These are phyloP conservation scores for Dunaliella primolecta DNA, from an alignment of 139 green algal species.

Conservation along the genomic window DNA sequence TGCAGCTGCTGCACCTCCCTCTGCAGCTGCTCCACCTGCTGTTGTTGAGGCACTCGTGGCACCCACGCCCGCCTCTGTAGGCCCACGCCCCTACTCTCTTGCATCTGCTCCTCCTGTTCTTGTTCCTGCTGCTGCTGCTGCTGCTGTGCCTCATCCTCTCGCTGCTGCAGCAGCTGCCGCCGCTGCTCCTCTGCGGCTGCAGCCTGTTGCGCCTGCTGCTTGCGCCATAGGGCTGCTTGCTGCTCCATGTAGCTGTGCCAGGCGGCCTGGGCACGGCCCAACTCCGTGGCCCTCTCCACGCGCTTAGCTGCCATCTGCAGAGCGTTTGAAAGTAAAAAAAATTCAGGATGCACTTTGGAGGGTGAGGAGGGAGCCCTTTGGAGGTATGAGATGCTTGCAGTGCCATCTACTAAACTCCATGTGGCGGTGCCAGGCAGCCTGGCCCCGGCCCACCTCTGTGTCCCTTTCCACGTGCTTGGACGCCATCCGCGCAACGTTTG, in stretches of 20 bases:
- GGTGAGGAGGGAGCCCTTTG: no score
- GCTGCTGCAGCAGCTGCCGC: neutral
- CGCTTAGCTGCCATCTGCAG: neutral
- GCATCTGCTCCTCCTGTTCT: neutral
- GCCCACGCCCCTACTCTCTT: no score
- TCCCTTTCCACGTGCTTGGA: neutral
- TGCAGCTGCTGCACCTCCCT: neutral
- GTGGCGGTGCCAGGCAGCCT: neutral
- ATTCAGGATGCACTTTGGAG: no score
- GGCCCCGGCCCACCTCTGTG: neutral
- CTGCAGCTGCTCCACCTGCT: neutral
- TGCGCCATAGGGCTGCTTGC: neutral
- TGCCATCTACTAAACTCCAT: no score
- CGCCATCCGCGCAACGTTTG: no score
- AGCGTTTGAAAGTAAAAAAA: no score
- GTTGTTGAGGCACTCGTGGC: neutral
- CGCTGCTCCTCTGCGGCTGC: neutral
- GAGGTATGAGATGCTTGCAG: no score
- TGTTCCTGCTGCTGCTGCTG: neutral
- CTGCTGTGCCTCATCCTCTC: neutral
- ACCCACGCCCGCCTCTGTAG: no score
- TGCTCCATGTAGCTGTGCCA: neutral
- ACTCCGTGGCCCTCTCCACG: neutral
- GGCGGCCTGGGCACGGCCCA: neutral
- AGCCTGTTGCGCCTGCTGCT: neutral